Evolutionary conservation across 1,284 basidiomycete genomes (phyloP).

Genomic region (Ustilago xerochloae): DNA sequence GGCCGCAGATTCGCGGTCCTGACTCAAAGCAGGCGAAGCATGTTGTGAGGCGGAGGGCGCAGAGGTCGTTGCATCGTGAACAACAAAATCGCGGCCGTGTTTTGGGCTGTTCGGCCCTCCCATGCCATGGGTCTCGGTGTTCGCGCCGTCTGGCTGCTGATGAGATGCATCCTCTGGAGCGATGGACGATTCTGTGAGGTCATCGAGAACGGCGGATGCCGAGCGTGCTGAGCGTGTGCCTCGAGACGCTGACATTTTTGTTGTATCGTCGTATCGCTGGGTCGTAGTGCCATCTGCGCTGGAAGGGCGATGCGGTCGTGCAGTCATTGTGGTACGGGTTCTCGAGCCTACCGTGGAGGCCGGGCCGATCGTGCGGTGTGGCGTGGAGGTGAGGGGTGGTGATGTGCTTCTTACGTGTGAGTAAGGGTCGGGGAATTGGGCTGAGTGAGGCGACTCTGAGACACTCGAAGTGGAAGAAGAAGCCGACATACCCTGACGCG

Average conservation of each 20-base stretch:
- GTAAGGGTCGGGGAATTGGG: constrained; percentile 37
- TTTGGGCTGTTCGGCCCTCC: background rate
- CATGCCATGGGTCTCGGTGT: background rate
- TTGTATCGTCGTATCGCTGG: constrained; percentile 35
- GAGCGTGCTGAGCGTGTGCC: constrained; percentile 29
- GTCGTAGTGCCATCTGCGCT: constrained; percentile 10
- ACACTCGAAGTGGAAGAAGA: constrained; percentile 37
- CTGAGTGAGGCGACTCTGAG: constrained; percentile 23
- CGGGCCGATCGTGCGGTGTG: constrained; percentile 26
- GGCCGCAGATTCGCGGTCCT: background rate
- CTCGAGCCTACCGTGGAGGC: constrained; percentile 45
- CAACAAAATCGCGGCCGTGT: constrained; percentile 33
- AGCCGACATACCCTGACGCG: constrained; percentile 10
- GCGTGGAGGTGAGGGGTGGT: constrained; percentile 49
- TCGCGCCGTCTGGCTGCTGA: background rate
- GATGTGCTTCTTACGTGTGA: constrained; percentile 32
- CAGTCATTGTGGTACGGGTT: constrained; percentile 42
- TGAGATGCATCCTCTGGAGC: constrained; percentile 25
- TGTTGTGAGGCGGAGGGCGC: constrained; percentile 7
- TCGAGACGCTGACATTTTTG: constrained; percentile 25
- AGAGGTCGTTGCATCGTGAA: constrained; percentile 25
- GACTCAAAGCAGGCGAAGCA: constrained; percentile 5
- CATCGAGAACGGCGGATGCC: constrained; percentile 39
- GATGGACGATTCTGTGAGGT: constrained; percentile 47
- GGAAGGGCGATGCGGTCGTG: constrained; percentile 27